phyloP scores from a whole-genome alignment of 1,139 yeast genomes.

The Debaryomycetaceae sp. region DNA sequence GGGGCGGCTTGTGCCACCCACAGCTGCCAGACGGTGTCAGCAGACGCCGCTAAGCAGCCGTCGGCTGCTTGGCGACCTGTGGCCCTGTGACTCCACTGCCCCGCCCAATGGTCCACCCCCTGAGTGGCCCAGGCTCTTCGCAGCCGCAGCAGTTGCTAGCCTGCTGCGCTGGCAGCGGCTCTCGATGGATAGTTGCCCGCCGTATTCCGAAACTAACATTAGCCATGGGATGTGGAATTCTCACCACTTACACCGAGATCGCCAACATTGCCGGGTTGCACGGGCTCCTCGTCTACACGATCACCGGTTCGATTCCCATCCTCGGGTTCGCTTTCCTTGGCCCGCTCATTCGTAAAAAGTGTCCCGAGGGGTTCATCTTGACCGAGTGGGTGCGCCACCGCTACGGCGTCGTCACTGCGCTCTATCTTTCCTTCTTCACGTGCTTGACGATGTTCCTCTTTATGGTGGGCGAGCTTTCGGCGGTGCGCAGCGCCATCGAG shows the following conservation, averaged over 20 bases:
- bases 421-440: constrained; percentile 77
- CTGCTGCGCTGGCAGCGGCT: no score
- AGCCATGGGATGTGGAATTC: constrained; percentile 90
- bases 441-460: constrained; percentile 81
- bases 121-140: no score
- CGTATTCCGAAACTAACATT: no score
- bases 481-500: constrained; percentile 70
- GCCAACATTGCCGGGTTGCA: constrained; percentile 85
- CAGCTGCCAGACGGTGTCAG: no score
- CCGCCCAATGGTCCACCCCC: no score
- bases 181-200: no score
- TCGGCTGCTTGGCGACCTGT: no score
- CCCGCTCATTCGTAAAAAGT: constrained; percentile 69
- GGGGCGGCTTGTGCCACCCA: no score
- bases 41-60: no score
- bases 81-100: no score
- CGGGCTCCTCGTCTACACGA: constrained; percentile 76
- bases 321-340: constrained; percentile 78
- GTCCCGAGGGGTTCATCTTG: constrained; percentile 88
- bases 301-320: constrained; percentile 83
- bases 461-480: constrained; percentile 84
- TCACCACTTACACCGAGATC: constrained; percentile 81
- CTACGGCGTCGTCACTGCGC: constrained; percentile 67
- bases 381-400: constrained; percentile 93
- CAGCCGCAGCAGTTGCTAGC: background rate